Evolutionary conservation across 805 yeast genomes (phyloP), one percentile per base, ranked within the genome.

Genomic region (Candida parachauliodes): DNA sequence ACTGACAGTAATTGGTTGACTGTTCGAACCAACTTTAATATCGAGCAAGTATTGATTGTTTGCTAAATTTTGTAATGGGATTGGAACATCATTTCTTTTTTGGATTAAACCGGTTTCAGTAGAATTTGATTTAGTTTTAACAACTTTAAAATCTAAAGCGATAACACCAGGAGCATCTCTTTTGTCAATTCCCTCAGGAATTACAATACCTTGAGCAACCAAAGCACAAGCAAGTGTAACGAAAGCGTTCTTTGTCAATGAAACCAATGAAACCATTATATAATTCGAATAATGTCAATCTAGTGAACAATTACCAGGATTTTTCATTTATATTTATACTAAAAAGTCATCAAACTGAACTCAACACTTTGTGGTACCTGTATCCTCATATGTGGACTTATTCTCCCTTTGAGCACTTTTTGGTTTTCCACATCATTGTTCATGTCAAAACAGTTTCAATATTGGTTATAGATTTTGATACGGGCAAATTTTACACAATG

Each of bases 1-100:
- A 34, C 40, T 37, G n/a, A 49, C 54, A 8, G 42, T 41, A 25
- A 52, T 40, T 17, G 46, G 49, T 36, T 44, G 47, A 4, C 30
- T 33, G 24, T 45, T 34, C 21, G 52, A 47, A n/a, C 51, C 51
- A 19, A 43, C 17, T 15, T 14, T 11, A 30, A 42, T 28, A 27
- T 14, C 6, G 8, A 35, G 12, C 24, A 28, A 26, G n/a, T 33
- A 41, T 17, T 34, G 35, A 14, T 16, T 19, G 5, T 24, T 21
- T 17, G 25, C 38, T 16, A 22, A n/a, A 31, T 39, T 34, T 10
- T 21, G 16, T 19, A 39, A 34, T 4, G 35, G 12, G 15, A 29
- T 10, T 20, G 28, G 28, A 21, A 15, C 11, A 16, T 34, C 32
- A 17, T 11, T 28, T 31, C 42, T 34, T 22, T 34, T 39, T 23